Conservation (phyloP, 2,329 filamentous ascomycete genomes). For the Helotiales sp. region DNA sequence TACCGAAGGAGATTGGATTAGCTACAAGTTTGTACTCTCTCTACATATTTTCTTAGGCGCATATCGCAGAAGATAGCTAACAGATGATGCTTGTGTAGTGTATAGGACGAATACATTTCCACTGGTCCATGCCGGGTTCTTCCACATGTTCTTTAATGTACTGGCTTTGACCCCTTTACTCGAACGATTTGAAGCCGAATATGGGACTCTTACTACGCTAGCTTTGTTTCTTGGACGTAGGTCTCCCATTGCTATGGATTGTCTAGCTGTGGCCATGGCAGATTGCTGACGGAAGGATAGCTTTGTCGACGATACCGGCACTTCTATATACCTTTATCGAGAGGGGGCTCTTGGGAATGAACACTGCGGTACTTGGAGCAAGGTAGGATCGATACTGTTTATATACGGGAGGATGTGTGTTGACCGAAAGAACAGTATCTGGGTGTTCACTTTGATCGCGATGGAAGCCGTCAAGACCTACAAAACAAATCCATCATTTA, state of each 20-base stretch:
- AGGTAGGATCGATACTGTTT: slow-evolving; percentile 57
- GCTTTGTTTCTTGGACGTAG: slow-evolving; percentile 88
- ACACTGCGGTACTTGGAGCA: slow-evolving; percentile 76
- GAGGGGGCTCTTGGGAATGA: slow-evolving; percentile 66
- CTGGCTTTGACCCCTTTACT: slow-evolving; percentile 82
- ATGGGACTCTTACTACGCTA: slow-evolving; percentile 86
- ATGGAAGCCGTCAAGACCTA: slow-evolving; percentile 86
- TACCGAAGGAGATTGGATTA: slow-evolving; percentile 73
- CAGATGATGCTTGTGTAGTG: slow-evolving; percentile 53
- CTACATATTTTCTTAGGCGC: background rate
- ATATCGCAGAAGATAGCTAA: slow-evolving; percentile 2
- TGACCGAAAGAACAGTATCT: slow-evolving; percentile 60
- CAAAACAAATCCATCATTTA: slow-evolving; percentile 76
- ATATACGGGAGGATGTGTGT: slow-evolving; percentile 9
- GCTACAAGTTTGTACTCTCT: slow-evolving; percentile 60
- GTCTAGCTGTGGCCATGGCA: background rate
- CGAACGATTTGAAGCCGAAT: slow-evolving; percentile 89
- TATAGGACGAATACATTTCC: slow-evolving; percentile 93
- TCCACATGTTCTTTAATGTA: slow-evolving; percentile 80
- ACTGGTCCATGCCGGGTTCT: slow-evolving; percentile 76
- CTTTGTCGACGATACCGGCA: slow-evolving; percentile 79
- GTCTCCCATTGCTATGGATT: slow-evolving; percentile 38
- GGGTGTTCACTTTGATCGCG: slow-evolving; percentile 86
- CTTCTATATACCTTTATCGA: slow-evolving; percentile 80
- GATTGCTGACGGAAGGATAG: slow-evolving; percentile 41